These are phyloP conservation scores for Juglanconis sp. DNA, from an alignment of 2,329 filamentous ascomycete species.

Conservation along the genomic window DNA sequence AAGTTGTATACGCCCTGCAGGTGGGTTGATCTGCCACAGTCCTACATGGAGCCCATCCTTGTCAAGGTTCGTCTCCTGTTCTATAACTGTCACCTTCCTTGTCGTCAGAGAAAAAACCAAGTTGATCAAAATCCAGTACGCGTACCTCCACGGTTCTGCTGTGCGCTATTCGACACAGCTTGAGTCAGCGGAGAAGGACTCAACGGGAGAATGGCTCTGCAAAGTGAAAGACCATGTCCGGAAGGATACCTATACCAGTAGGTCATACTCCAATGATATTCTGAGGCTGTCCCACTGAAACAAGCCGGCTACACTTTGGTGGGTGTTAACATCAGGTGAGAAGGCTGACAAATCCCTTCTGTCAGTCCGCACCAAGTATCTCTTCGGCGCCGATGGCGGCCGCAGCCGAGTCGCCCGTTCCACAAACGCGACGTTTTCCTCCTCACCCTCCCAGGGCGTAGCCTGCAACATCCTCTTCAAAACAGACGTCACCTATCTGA, in stretches of 20 bases:
- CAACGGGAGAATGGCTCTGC: conserved; percentile 19
- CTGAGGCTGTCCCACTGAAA: too few relatives aligned
- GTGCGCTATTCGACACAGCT: conserved; percentile 38
- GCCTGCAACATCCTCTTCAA: conserved; percentile 12
- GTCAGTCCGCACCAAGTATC: conserved; percentile 47
- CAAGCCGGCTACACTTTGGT: too few relatives aligned
- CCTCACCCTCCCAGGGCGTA: conserved; percentile 4
- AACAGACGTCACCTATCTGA: conserved; percentile 47
- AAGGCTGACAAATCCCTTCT: neutral
- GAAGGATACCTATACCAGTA: conserved; percentile 26
- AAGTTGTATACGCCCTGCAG: conserved; percentile 34
- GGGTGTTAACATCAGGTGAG: neutral
- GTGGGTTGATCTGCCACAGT: conserved; percentile 32
- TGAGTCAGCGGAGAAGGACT: conserved; percentile 25
- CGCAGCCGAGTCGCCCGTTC: conserved; percentile 9
- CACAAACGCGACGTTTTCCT: neutral
- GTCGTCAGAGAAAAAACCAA: neutral
- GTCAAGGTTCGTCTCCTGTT: conserved; percentile 23
- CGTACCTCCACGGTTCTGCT: conserved; percentile 34
- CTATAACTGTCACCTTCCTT: too few relatives aligned
- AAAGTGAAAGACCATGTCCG: conserved; percentile 33
- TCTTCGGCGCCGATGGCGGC: conserved; percentile 53
- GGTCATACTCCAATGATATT: neutral
- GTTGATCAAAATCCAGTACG: conserved; percentile 23
- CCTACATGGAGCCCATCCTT: conserved; percentile 40